A percentile compares a stretch with the other conserved stretches of the same genome.
Evolutionary conservation across 208 protist genomes (phyloP).

Genomic region (Perkinsela sp.): DNA sequence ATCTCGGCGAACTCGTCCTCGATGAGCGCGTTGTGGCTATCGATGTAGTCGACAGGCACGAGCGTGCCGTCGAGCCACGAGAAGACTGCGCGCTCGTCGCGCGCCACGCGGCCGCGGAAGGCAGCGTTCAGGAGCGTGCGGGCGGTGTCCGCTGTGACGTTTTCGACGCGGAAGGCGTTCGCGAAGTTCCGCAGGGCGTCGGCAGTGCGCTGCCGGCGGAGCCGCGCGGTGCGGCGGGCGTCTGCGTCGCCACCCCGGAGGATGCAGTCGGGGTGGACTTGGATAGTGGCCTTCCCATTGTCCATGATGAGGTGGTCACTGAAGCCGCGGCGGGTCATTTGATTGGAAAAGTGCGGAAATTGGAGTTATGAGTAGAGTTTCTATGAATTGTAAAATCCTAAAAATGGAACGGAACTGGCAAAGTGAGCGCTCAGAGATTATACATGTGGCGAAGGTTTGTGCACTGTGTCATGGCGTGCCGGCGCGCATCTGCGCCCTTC

Average conservation of each 20-base stretch:
- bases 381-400: too few relatives aligned
- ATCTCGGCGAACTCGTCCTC: not conserved
- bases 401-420: too few relatives aligned
- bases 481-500: too few relatives aligned
- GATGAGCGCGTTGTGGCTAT: not conserved
- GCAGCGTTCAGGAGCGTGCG: not conserved
- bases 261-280: not conserved
- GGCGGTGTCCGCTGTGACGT: not conserved
- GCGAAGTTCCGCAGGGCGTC: not conserved
- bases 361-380: too few relatives aligned
- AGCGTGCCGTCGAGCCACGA: not conserved
- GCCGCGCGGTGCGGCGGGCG: not conserved
- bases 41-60: not conserved
- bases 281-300: not conserved
- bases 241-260: not conserved
- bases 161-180: not conserved
- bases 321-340: too few relatives aligned
- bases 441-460: too few relatives aligned
- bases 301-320: not conserved
- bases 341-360: too few relatives aligned
- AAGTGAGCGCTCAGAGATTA: too few relatives aligned
- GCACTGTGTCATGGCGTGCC: too few relatives aligned
- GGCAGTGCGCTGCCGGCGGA: not conserved
- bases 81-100: not conserved
- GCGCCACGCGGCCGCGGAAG: not conserved